Evolutionary conservation across 2,329 filamentous ascomycete species (phyloP).

Genomic region (Fusarium mexicanum): DNA sequence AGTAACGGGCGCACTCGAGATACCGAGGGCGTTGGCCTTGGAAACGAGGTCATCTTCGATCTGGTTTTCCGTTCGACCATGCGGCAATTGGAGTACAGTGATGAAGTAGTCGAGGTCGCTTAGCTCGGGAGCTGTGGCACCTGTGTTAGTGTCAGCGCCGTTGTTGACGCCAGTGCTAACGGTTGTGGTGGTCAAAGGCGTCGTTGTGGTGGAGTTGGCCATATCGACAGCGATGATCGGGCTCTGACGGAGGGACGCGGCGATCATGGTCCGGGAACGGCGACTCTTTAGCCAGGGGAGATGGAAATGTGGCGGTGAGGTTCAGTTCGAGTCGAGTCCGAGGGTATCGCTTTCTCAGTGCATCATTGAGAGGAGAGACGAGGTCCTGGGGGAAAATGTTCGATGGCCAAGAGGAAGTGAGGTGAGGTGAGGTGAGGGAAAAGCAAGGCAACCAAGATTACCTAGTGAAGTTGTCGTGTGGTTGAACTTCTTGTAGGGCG

Average conservation of each 20-base stretch:
- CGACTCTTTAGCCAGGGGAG: slow-evolving; percentile 21
- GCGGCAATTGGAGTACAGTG: slow-evolving; percentile 51
- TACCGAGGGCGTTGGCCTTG: slow-evolving; percentile 50
- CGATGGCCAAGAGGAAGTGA: neutral
- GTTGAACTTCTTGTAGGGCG: neutral
- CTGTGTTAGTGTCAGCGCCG: slow-evolving; percentile 19
- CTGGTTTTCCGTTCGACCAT: slow-evolving; percentile 50
- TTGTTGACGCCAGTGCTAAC: slow-evolving; percentile 24
- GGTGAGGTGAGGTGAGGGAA: neutral
- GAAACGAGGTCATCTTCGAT: slow-evolving; percentile 51
- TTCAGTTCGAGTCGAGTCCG: slow-evolving; percentile 13
- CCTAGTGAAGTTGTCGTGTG: slow-evolving; percentile 13
- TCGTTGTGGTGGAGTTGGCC: slow-evolving; percentile 30
- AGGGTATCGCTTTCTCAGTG: slow-evolving; percentile 24
- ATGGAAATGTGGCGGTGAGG: slow-evolving; percentile 21
- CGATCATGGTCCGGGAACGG: slow-evolving; percentile 27
- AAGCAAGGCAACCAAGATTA: neutral
- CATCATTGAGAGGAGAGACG: slow-evolving; percentile 30
- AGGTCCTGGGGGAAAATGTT: neutral
- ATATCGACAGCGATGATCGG: slow-evolving; percentile 33
- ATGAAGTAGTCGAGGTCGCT: slow-evolving; percentile 52
- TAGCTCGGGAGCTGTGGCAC: slow-evolving; percentile 50
- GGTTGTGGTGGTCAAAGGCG: slow-evolving; percentile 25
- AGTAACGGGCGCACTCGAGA: slow-evolving; percentile 42
- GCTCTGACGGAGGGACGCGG: slow-evolving; percentile 26